Evolutionary conservation across 148 eudicot species (phyloP).

Genomic region (Polygonum aviculare): DNA sequence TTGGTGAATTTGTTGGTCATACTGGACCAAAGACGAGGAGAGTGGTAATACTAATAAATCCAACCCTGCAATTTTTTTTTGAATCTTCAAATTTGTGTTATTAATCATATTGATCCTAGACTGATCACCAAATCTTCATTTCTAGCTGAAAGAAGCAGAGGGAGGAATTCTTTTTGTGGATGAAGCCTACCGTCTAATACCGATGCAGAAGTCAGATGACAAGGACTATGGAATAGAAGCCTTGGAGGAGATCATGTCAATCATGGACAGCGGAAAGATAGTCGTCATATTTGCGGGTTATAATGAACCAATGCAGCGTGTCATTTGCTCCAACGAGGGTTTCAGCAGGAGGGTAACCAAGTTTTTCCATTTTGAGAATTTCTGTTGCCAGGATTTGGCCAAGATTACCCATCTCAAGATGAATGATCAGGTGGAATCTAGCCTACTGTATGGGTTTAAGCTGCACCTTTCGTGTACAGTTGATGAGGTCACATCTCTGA

Average conservation of each 20-base stretch:
- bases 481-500: constrained; percentile 48
- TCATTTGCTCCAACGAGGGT: constrained; percentile 91
- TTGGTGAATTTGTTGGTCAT: constrained; percentile 98
- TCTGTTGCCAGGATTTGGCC: constrained; percentile 60
- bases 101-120: not conserved
- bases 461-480: constrained; percentile 60
- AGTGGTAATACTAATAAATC: constrained; percentile 37
- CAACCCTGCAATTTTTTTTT: not conserved
- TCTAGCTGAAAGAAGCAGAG: constrained; percentile 91
- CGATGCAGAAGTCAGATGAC: constrained; percentile 93
- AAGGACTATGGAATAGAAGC: constrained; percentile 98
- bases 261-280: constrained; percentile 92
- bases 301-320: constrained; percentile 95
- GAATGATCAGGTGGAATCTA: constrained; percentile 52
- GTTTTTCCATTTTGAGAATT: constrained; percentile 82
- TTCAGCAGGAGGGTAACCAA: constrained; percentile 96
- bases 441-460: constrained; percentile 74
- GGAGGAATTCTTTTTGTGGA: constrained; percentile 98
- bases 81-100: not conserved
- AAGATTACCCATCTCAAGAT: constrained; percentile 72
- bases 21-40: constrained; percentile 96
- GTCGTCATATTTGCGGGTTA: constrained; percentile 97
- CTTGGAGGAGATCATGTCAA: constrained; percentile 95
- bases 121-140: not conserved
- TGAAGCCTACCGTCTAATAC: constrained; percentile 94